Percentiles rank a stretch among this genome's conserved stretches.
phyloP scores from a whole-genome alignment of 768 basidiomycete genomes.

The Tricholoma terreum region DNA sequence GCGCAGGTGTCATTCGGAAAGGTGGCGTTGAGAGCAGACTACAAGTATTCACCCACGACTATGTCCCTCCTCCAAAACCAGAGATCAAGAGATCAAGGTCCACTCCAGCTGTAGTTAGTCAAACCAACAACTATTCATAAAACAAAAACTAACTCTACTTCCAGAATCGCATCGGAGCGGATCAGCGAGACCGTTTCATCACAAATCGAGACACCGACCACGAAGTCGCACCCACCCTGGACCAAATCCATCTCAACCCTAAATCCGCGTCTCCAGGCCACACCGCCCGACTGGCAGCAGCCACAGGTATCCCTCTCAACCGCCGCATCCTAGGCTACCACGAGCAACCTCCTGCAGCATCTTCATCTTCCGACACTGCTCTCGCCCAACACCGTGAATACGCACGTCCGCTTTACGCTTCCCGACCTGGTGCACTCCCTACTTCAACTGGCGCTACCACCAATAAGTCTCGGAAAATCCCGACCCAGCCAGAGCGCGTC shows the following conservation, averaged over 20 bases:
- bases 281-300: constrained; percentile 72
- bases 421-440: constrained; percentile 58
- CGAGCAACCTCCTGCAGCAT: constrained; percentile 75
- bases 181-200: constrained; percentile 68
- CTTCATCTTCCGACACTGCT: constrained; percentile 65
- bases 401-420: constrained; percentile 70
- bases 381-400: constrained; percentile 76
- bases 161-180: constrained; percentile 44
- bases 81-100: constrained; percentile 73
- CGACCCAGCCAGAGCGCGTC: constrained; percentile 87
- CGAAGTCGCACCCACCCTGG: constrained; percentile 62
- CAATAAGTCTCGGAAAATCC: constrained; percentile 76
- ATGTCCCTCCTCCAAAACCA: constrained; percentile 60
- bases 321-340: constrained; percentile 87
- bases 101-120: constrained; percentile 57
- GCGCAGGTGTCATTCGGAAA: constrained; percentile 65
- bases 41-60: constrained; percentile 75
- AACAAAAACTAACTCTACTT: constrained; percentile 3
- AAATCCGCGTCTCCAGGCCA: constrained; percentile 68
- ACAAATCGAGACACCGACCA: constrained; percentile 51
- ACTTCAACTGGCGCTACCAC: constrained; percentile 62
- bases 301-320: constrained; percentile 72
- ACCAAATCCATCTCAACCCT: constrained; percentile 57
- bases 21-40: constrained; percentile 76
- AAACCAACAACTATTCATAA: constrained; percentile 1